A percentile compares a stretch with the other conserved stretches of the same genome.
Conservation (phyloP, 2,329 filamentous ascomycete genomes). For the Botrytis medusae region DNA sequence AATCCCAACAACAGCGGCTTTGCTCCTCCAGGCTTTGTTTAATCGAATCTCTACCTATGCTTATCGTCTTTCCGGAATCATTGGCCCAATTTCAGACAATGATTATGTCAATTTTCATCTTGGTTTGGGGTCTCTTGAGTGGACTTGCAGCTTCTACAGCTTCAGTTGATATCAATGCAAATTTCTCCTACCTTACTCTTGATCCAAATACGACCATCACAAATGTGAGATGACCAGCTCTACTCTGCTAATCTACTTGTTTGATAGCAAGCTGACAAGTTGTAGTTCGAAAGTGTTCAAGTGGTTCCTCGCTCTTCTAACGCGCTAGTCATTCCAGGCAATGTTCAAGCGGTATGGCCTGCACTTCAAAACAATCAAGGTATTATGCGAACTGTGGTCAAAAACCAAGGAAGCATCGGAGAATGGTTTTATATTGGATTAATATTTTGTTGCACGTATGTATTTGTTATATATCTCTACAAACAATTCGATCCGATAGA, state of each 20-base stretch:
- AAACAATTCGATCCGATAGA: neutral
- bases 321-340: neutral
- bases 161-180: neutral
- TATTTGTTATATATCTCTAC: neutral
- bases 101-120: neutral
- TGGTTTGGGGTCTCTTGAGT: neutral
- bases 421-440: slow-evolving; percentile 18
- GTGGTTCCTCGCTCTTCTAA: neutral
- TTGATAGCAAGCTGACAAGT: neutral
- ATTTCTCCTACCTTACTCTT: slow-evolving; percentile 13
- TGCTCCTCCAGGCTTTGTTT: neutral
- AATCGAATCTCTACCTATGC: neutral
- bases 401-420: slow-evolving; percentile 8
- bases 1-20: neutral
- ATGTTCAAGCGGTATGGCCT: slow-evolving; percentile 16
- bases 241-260: too few species aligned
- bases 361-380: slow-evolving; percentile 6
- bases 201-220: slow-evolving; percentile 2
- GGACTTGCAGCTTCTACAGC: neutral
- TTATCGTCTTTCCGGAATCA: neutral
- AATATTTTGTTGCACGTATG: slow-evolving; percentile 12
- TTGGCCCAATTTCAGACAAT: neutral
- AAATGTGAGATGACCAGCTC: neutral
- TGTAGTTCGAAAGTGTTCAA: slow-evolving; percentile 11
- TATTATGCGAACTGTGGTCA: neutral